phyloP scores from a whole-genome alignment of 192 early-diverging fungal genomes.

The Coemansia sp. region DNA sequence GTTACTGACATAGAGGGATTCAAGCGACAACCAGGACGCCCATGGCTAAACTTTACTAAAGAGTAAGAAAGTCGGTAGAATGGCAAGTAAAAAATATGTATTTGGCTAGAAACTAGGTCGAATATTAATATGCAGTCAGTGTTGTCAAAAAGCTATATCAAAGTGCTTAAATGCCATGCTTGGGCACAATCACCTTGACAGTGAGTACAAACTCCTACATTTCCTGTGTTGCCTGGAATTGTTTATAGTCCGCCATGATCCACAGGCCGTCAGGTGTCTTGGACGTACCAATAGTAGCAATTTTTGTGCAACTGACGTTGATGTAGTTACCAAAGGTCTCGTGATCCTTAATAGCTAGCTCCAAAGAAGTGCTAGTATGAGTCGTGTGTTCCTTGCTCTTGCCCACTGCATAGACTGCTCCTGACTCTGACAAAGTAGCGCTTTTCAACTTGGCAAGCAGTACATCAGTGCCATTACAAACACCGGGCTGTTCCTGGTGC shows the following conservation, averaged over 20 bases:
- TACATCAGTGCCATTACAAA: not conserved
- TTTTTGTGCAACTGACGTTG: not conserved
- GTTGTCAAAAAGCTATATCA: too few species aligned
- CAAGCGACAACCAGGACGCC: too few species aligned
- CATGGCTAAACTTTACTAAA: too few species aligned
- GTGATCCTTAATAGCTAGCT: conserved; percentile 6
- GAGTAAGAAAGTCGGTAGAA: too few species aligned
- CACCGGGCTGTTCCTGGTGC: not conserved
- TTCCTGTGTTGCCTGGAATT: conserved; percentile 13
- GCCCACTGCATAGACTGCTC: not conserved
- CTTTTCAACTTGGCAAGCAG: not conserved
- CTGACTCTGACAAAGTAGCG: not conserved
- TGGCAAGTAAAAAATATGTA: too few species aligned
- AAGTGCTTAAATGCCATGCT: not conserved
- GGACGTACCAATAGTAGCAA: not conserved
- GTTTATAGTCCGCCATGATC: conserved; percentile 4
- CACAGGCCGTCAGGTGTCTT: conserved; percentile 15
- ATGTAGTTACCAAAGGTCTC: not conserved
- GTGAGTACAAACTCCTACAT: not conserved
- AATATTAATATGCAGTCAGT: too few species aligned
- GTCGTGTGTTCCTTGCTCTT: not conserved
- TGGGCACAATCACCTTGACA: not conserved
- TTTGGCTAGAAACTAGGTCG: too few species aligned
- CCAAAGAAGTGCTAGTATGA: conserved; percentile 2
- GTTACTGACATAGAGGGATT: too few species aligned